Evolutionary conservation across 352 stramenopile species (phyloP).

Genomic region (Globisporangium parvum): DNA sequence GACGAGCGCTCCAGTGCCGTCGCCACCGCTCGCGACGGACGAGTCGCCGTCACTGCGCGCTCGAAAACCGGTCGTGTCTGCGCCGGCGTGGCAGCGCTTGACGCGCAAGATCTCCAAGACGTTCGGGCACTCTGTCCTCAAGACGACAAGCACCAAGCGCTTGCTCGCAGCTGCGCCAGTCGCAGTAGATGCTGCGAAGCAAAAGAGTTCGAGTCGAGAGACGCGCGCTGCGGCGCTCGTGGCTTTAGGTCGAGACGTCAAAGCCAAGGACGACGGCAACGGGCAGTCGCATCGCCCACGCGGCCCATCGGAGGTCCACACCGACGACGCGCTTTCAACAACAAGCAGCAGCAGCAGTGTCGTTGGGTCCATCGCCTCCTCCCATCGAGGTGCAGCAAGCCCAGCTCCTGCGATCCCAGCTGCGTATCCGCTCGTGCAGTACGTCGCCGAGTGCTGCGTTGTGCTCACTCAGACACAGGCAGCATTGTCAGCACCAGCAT

Average conservation of each 20-base stretch:
- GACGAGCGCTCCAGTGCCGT: too few species aligned
- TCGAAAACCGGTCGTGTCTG: not conserved
- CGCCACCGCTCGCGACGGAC: too few species aligned
- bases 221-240: not conserved
- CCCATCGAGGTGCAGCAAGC: not conserved
- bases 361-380: not conserved
- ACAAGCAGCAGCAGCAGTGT: not conserved
- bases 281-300: too few species aligned
- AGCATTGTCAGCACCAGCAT: not conserved
- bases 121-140: not conserved
- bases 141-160: constrained; percentile 1
- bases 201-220: not conserved
- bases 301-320: too few species aligned
- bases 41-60: too few species aligned
- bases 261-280: not conserved
- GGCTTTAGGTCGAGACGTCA: not conserved
- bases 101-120: constrained; percentile 8
- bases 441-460: constrained; percentile 13
- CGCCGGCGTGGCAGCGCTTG: constrained; percentile 11
- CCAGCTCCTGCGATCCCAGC: constrained; percentile 1
- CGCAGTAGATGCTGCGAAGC: not conserved
- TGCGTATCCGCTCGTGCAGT: constrained; percentile 14
- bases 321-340: not conserved
- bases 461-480: not conserved
- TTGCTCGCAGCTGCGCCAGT: not conserved